Conservation (phyloP, 805 yeast genomes). For the Candida silvatica region DNA sequence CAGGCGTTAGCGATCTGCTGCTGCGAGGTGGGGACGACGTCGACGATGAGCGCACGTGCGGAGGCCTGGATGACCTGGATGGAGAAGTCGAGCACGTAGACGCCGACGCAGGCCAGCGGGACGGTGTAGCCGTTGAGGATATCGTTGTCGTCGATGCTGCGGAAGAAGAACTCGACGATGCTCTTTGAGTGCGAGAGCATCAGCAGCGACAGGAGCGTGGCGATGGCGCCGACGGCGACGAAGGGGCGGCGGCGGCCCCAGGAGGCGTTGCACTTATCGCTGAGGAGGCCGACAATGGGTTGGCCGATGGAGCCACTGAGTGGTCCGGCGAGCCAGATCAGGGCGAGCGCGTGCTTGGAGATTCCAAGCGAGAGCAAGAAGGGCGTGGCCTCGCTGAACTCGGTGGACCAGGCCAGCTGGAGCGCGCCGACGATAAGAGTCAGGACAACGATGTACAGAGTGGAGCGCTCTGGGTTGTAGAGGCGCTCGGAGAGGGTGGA, state of each 20-base stretch:
- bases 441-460: conserved; percentile 33
- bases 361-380: conserved; percentile 53
- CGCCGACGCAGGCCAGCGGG: conserved; percentile 44
- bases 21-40: conserved; percentile 46
- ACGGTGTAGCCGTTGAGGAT: conserved; percentile 26
- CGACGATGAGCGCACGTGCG: conserved; percentile 53
- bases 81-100: conserved; percentile 47
- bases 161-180: conserved; percentile 27
- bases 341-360: conserved; percentile 43
- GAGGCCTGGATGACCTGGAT: conserved; percentile 54
- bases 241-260: conserved; percentile 51
- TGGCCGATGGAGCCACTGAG: conserved; percentile 55
- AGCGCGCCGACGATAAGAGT: conserved; percentile 47
- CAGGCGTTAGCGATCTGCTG: conserved; percentile 55
- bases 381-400: conserved; percentile 57
- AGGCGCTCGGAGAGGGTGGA: too few species aligned
- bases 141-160: conserved; percentile 10
- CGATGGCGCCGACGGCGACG: conserved; percentile 43
- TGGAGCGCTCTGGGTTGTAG: conserved; percentile 36
- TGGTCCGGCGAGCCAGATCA: conserved; percentile 65
- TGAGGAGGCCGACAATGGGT: conserved; percentile 51
- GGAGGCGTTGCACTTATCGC: conserved; percentile 38
- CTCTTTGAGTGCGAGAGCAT: conserved; percentile 37
- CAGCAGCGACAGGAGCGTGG: conserved; percentile 36
- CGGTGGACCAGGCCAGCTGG: conserved; percentile 59